Base-by-base conservation (phyloP, 331 rosid species). In the Stylosanthes scabra region DNA sequence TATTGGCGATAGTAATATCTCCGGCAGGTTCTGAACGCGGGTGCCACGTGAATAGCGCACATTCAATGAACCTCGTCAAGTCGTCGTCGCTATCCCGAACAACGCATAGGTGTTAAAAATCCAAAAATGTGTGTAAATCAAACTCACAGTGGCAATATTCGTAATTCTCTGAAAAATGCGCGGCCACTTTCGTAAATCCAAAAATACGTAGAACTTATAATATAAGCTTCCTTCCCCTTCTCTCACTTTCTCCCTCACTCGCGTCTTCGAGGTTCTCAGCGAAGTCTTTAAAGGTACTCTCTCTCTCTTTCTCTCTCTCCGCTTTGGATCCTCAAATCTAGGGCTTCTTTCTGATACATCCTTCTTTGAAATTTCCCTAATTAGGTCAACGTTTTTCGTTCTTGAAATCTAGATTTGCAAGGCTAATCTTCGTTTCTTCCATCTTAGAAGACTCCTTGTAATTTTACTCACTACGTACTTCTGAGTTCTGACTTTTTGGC, bases 311-410 rank as follows among this genome's bases (percentile, higher is more conserved):
- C 63, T 66, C 65, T 67, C 67, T 50, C 63, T 54, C 42, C 12
- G 39, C 72, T 72, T 45, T 25, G 68, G 83, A 86, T 89, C 92
- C 97, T 89, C 84, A 88, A 91, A 87, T 90, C 90, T 87, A 91
- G 96, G 89, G 86, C 85, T 86, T 71, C 75, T 71, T 66, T 20
- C 50, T 64, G 25, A 60, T 0, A 2, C 47, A 50, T 57, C 28
- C 28, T 58, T 59, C 57, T 58, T 5, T 66, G 34, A 79, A 59
- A 63, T 69, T 75, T 62, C 9, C 25, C 0, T 11, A 71, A 29
- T 65, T 54, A 29, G 52, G 47, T 29, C 74, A 65, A 66, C 40
- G 14, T 60, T 71, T 84, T 78, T 80, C 46, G 11, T 64, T 1
- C 14, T 5, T 67, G 31, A 20, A 28, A 14, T 71, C 69, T 56